A percentile compares a stretch with the other conserved stretches of the same genome.
These are phyloP conservation scores for Xerocomus brunneocitrinus DNA, from an alignment of 768 basidiomycete species.

Conservation along the genomic window DNA sequence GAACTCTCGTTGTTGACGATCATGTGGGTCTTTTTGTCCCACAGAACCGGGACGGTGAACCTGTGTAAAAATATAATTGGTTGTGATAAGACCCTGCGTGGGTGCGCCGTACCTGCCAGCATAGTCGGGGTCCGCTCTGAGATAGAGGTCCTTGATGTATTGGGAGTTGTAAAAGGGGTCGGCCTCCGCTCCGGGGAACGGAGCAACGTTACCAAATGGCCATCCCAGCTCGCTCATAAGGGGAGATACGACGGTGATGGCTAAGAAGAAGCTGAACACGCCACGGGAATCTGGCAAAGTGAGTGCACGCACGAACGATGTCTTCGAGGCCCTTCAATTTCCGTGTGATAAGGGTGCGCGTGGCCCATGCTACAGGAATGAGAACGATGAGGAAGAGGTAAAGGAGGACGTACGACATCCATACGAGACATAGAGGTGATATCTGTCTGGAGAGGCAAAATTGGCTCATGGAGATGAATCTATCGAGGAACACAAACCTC, in stretches of 20 bases:
- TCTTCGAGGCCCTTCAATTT: slow-evolving; percentile 91
- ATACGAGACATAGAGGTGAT: slow-evolving; percentile 86
- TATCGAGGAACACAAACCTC: slow-evolving; percentile 43
- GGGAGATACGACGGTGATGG: slow-evolving; percentile 79
- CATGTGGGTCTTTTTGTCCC: slow-evolving; percentile 83
- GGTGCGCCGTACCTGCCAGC: slow-evolving; percentile 49
- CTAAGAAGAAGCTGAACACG: slow-evolving; percentile 33
- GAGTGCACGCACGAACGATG: slow-evolving; percentile 58
- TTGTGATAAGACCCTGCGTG: background rate
- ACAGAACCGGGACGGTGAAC: slow-evolving; percentile 87
- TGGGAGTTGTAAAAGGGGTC: slow-evolving; percentile 71
- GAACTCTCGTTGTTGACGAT: slow-evolving; percentile 96
- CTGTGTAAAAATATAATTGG: slow-evolving; percentile 27
- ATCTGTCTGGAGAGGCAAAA: slow-evolving; percentile 53
- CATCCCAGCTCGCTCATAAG: slow-evolving; percentile 81
- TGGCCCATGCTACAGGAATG: slow-evolving; percentile 74
- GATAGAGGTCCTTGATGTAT: slow-evolving; percentile 83
- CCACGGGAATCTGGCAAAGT: background rate
- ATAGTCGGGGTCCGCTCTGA: slow-evolving; percentile 69
- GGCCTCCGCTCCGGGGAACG: slow-evolving; percentile 63
- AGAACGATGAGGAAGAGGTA: background rate
- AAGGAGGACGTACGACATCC: slow-evolving; percentile 64
- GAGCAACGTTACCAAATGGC: slow-evolving; percentile 72
- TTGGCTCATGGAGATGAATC: background rate
- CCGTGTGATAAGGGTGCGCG: slow-evolving; percentile 81